These are phyloP conservation scores for Pyrenophora seminiperda DNA, from an alignment of 2,329 filamentous ascomycete genomes.

Conservation along the genomic window DNA sequence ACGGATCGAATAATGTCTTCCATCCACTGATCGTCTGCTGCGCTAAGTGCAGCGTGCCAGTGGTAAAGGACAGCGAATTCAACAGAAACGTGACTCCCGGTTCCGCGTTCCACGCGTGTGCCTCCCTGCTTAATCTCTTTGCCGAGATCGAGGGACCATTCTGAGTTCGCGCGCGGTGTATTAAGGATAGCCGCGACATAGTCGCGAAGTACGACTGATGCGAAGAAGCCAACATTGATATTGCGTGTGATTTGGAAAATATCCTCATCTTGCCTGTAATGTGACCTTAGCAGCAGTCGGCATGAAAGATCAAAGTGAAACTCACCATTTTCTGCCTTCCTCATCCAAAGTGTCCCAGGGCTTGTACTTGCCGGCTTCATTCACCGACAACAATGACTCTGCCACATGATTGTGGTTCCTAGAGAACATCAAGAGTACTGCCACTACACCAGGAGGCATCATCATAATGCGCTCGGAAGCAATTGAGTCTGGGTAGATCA, in stretches of 20 bases:
- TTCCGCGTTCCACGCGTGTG: constrained; percentile 65
- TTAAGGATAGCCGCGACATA: constrained; percentile 81
- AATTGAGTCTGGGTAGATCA: constrained; percentile 71
- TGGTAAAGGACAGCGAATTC: constrained; percentile 88
- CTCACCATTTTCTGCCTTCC: constrained; percentile 44
- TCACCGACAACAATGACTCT: constrained; percentile 76
- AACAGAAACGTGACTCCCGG: constrained; percentile 80
- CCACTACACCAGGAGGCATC: constrained; percentile 70
- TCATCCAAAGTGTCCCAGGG: constrained; percentile 68
- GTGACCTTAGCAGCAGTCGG: constrained; percentile 14
- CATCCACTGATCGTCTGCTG: constrained; percentile 79
- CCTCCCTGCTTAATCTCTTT: constrained; percentile 60
- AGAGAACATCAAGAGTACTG: constrained; percentile 69
- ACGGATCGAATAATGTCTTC: constrained; percentile 55
- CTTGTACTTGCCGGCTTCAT: constrained; percentile 76
- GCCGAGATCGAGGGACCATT: constrained; percentile 81
- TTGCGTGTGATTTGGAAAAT: constrained; percentile 63
- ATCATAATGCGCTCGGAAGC: constrained; percentile 67
- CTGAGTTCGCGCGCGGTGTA: constrained; percentile 71
- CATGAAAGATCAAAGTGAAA: no score
- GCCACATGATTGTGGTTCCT: constrained; percentile 84
- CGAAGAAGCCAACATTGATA: constrained; percentile 57
- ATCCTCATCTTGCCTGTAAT: constrained; percentile 32
- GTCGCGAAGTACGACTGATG: constrained; percentile 72
- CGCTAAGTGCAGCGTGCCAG: constrained; percentile 79